Percentiles rank a stretch among this genome's conserved stretches.
Evolutionary conservation across 805 yeast genomes (phyloP).

Genomic region (Sporopachydermia quercuum): DNA sequence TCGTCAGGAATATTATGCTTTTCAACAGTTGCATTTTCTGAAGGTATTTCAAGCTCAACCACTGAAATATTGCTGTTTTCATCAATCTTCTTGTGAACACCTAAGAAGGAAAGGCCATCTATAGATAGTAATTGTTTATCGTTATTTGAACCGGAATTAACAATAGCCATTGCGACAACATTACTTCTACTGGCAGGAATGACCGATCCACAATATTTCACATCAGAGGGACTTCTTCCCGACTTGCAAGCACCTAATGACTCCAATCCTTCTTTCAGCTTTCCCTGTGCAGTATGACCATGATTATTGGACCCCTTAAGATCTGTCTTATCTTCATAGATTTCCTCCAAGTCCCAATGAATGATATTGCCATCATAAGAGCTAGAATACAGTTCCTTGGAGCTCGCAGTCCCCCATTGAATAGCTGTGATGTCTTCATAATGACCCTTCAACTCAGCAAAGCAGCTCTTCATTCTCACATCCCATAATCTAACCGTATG

Average conservation of each 20-base stretch:
- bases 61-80: no score
- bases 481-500: slow-evolving; percentile 56
- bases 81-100: no score
- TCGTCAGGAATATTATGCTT: no score
- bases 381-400: slow-evolving; percentile 38
- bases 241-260: not conserved
- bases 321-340: not conserved
- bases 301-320: no score
- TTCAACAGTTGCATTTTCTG: no score
- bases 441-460: slow-evolving; percentile 42
- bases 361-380: slow-evolving; percentile 53
- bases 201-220: not conserved
- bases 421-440: slow-evolving; percentile 36
- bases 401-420: slow-evolving; percentile 37
- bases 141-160: not conserved
- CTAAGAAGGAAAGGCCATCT: not conserved
- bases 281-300: not conserved
- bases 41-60: no score
- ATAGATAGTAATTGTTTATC: not conserved
- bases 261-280: not conserved
- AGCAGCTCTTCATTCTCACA: slow-evolving; percentile 40
- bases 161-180: not conserved
- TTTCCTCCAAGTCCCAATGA: slow-evolving; percentile 43
- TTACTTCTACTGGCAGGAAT: not conserved
- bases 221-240: not conserved